Conservation (phyloP, 2,329 filamentous ascomycete species). For the Fusarium globosum region DNA sequence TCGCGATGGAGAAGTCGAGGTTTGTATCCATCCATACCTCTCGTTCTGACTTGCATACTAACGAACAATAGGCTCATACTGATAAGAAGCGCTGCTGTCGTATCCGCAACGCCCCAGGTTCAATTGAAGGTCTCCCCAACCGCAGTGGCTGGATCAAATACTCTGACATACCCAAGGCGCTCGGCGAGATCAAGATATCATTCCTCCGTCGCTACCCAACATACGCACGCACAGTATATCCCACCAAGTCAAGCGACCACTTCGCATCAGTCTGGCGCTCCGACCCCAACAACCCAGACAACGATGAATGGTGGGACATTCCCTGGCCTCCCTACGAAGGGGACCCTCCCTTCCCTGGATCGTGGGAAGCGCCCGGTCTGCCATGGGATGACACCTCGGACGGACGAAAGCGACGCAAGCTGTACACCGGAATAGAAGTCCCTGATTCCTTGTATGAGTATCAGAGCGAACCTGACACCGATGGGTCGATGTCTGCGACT, state of each 20-base stretch:
- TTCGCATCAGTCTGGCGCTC: slow-evolving; percentile 42
- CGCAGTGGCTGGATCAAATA: slow-evolving; percentile 48
- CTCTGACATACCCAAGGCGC: slow-evolving; percentile 20
- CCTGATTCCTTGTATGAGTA: slow-evolving; percentile 37
- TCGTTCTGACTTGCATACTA: neutral
- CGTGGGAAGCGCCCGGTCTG: slow-evolving; percentile 31
- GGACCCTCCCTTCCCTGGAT: slow-evolving; percentile 34
- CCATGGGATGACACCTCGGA: neutral
- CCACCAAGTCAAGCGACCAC: slow-evolving; percentile 25
- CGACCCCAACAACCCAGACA: slow-evolving; percentile 49
- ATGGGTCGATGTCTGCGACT: slow-evolving; percentile 34
- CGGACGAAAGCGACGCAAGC: neutral
- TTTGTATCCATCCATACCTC: neutral
- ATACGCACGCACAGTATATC: slow-evolving; percentile 48
- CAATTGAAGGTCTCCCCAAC: slow-evolving; percentile 43
- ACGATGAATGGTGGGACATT: slow-evolving; percentile 39
- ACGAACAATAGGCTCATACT: slow-evolving; percentile 33
- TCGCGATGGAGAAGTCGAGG: slow-evolving; percentile 37
- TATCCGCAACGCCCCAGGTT: slow-evolving; percentile 43
- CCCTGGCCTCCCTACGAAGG: slow-evolving; percentile 47
- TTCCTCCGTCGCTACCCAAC: slow-evolving; percentile 43
- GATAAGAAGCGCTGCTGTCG: slow-evolving; percentile 39
- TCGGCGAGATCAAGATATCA: slow-evolving; percentile 35
- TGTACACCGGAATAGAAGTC: slow-evolving; percentile 2
- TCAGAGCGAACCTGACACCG: slow-evolving; percentile 33